Evolutionary conservation across 2,329 filamentous ascomycete species (phyloP), one percentile per base, ranked within the genome.

Genomic region (Pezicula neosporulosa): DNA sequence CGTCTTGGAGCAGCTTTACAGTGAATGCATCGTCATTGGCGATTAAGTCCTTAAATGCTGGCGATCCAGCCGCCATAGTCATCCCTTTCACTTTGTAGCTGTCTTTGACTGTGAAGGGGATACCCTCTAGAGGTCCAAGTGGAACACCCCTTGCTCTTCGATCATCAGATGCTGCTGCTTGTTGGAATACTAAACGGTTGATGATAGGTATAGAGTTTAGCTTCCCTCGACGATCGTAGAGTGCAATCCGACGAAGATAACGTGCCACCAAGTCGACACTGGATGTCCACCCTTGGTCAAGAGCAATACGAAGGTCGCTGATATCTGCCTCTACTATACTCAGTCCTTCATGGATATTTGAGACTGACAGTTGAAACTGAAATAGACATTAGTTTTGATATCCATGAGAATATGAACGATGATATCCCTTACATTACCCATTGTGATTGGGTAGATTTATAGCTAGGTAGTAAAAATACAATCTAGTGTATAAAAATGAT

Each of bases 31-130:
- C 79, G 38, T 77, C 71, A 6, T 69, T 75, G 0, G 81, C 72
- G 2, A 76, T 57, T 0, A 83, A 60, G 6, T 74, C 60, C 30
- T 72, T 60, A 49, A 84, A 78, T 0, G 80, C 81, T 2, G 77
- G 77, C 0, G 78, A 82, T 1, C 79, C 81, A 47, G 72, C 66
- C 0, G 78, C 77, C 2, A 77, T 74, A 0, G 73, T 79, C 70
- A 82, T 73, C 1, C 76, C 76, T 28, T 70, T 69, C 27, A 77
- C 73, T 55, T 76, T 80, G 67, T 77, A 82, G 57, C 72, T 77
- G 58, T 84, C 80, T 60, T 84, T 83, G 57, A 81, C 69, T 0
- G 78, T 80, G 52, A 72, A 82, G 0, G 80, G 78, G 7, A 84
- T 80, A 21, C 2, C 81, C 77, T 56, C 83, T 78, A 0, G 37